Conservation (phyloP, 208 protist genomes). For the Angomonas desouzai region DNA sequence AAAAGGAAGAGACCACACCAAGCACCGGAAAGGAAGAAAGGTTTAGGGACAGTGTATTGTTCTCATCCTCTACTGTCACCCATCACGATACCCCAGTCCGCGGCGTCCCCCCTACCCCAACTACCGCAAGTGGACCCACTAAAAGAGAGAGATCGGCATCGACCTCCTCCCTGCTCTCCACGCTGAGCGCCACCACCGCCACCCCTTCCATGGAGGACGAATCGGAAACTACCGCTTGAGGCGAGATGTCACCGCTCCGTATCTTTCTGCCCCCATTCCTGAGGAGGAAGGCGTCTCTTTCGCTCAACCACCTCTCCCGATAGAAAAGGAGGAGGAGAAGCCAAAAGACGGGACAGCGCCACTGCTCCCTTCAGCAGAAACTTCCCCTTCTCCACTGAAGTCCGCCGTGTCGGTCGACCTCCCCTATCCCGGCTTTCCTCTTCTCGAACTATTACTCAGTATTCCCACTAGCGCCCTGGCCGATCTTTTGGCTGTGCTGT, state of each 20-base stretch:
- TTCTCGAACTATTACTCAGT: background rate
- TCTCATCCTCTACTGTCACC: background rate
- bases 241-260: too few species aligned
- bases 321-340: background rate
- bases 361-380: background rate
- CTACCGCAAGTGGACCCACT: too few species aligned
- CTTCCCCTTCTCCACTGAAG: background rate
- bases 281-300: background rate
- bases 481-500: slow-evolving; percentile 1
- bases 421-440: background rate
- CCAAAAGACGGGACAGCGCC: background rate
- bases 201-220: background rate
- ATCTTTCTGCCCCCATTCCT: background rate
- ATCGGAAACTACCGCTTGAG: background rate
- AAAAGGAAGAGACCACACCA: background rate
- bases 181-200: background rate
- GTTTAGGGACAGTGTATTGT: background rate
- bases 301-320: background rate
- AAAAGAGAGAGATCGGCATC: background rate
- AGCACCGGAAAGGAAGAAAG: too few species aligned
- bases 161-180: background rate
- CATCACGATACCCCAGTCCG: background rate
- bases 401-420: background rate
- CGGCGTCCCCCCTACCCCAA: background rate
- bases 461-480: background rate